Conservation (phyloP, 176 grass and related monocot species). For the Bromus sterilis region DNA sequence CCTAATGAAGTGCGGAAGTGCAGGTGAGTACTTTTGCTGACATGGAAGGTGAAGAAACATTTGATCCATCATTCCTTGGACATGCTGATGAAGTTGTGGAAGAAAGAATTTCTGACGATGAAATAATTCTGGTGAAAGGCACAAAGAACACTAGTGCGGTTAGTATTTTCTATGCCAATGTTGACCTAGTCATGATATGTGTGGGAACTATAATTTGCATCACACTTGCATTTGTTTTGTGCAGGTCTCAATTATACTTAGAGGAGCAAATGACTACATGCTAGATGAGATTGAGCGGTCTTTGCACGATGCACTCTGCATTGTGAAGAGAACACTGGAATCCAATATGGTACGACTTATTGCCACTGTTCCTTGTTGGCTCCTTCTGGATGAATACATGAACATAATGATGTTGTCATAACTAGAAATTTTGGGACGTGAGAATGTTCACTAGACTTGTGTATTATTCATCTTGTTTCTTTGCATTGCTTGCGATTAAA, state of each 20-base stretch:
- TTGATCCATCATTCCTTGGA: slow-evolving; percentile 77
- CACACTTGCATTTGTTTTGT: background rate
- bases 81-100: slow-evolving; percentile 76
- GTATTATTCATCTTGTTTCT: background rate
- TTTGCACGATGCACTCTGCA: slow-evolving; percentile 77
- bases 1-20: background rate
- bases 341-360: slow-evolving; percentile 63
- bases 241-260: slow-evolving; percentile 86
- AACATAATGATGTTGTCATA: background rate
- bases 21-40: slow-evolving; percentile 93
- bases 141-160: slow-evolving; percentile 83
- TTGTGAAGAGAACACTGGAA: slow-evolving; percentile 89
- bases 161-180: slow-evolving; percentile 21
- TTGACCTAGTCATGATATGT: background rate
- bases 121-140: slow-evolving; percentile 87
- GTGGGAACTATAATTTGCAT: background rate
- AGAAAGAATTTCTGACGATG: slow-evolving; percentile 79
- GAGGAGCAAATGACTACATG: slow-evolving; percentile 91
- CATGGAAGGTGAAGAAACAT: slow-evolving; percentile 98
- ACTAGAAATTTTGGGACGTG: background rate
- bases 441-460: background rate
- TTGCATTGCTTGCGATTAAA: background rate
- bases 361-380: background rate
- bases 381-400: background rate
- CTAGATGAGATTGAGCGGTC: slow-evolving; percentile 90